phyloP scores from a whole-genome alignment of 2,329 filamentous ascomycete genomes.

The Exophiala mesophila region DNA sequence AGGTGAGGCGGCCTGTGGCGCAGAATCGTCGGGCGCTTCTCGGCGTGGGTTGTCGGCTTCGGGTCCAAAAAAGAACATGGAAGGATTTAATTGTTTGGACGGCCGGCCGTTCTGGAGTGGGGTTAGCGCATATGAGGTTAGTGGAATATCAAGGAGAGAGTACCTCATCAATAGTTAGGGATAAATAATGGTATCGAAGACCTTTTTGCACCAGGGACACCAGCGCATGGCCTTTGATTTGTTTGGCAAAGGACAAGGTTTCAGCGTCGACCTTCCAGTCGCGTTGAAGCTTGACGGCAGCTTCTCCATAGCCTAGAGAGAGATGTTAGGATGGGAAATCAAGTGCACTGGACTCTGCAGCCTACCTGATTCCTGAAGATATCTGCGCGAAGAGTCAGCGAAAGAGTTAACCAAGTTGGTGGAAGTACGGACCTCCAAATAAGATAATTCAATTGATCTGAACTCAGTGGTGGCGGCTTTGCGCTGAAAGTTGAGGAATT shows the following conservation, averaged over 20 bases:
- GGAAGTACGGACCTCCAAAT: slow-evolving; percentile 57
- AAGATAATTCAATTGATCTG: slow-evolving; percentile 64
- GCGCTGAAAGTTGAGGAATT: slow-evolving; percentile 31
- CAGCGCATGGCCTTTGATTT: slow-evolving; percentile 55
- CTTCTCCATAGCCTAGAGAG: slow-evolving; percentile 51
- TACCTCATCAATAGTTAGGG: slow-evolving; percentile 41
- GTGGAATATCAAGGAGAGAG: slow-evolving; percentile 16
- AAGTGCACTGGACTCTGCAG: too few species aligned
- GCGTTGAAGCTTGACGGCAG: slow-evolving; percentile 55
- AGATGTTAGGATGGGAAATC: slow-evolving; percentile 21
- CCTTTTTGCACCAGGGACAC: slow-evolving; percentile 61
- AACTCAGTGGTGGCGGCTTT: slow-evolving; percentile 39
- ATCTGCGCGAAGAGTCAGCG: slow-evolving; percentile 34
- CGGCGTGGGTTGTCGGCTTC: slow-evolving; percentile 30
- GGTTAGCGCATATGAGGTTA: slow-evolving; percentile 13
- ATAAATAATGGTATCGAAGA: slow-evolving; percentile 49
- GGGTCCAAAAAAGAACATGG: slow-evolving; percentile 46
- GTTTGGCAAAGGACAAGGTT: slow-evolving; percentile 55
- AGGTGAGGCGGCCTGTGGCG: slow-evolving; percentile 27
- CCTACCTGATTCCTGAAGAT: slow-evolving; percentile 53
- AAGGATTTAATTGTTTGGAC: slow-evolving; percentile 30
- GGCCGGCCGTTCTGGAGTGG: slow-evolving; percentile 24
- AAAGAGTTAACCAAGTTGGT: slow-evolving; percentile 3
- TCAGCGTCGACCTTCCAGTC: slow-evolving; percentile 61
- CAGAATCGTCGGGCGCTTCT: slow-evolving; percentile 28